Evolutionary conservation across 2,329 filamentous ascomycete genomes (phyloP), one percentile per base, ranked within the genome.

Genomic region (Colletotrichum cuscutae): DNA sequence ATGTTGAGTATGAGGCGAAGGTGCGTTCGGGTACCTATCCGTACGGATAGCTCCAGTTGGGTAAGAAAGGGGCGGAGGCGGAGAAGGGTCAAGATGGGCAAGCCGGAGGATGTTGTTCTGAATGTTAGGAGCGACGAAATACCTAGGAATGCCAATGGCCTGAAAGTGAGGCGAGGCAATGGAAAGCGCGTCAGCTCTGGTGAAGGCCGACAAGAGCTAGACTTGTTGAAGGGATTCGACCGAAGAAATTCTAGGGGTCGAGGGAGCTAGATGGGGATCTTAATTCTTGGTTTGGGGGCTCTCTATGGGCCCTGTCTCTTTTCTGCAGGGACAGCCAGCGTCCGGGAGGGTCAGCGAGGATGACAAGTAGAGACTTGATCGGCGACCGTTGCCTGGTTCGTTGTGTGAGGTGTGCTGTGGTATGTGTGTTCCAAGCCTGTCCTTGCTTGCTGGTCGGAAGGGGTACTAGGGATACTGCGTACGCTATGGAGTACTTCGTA

Each of bases 161-260:
- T 65, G 28, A 56, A n/a, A 42, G 37, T n/a, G 37, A 52, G 49
- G 54, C 54, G 35, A 53, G 37, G 37, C 46, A 19, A 42, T 53
- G 12, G 42, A 11, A n/a, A n/a, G 42, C 8, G 42, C 42, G 37
- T 42, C 37, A 42, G 13, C 37, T 42, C 37, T 42, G 42, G 42
- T 35, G 61, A 42, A 35, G 42, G 54, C 54, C 35, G 62, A 13
- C 30, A 32, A 42, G 59, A 35, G 68, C 68, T 71, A 71, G 54
- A 42, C 63, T 68, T 60, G 56, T 61, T 61, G 35, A 67, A 71
- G 63, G 32, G 49, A 35, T 49, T 61, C 22, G 57, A 37, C 68
- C 68, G 46, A 61, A 32, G 46, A 61, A 28, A 30, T 28, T 28
- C 42, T 35, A 70, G 61, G 67, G 59, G 24, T 26, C 32, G n/a